These are phyloP conservation scores for Centaurea solstitialis DNA, from an alignment of 129 eudicot species.

Conservation along the genomic window DNA sequence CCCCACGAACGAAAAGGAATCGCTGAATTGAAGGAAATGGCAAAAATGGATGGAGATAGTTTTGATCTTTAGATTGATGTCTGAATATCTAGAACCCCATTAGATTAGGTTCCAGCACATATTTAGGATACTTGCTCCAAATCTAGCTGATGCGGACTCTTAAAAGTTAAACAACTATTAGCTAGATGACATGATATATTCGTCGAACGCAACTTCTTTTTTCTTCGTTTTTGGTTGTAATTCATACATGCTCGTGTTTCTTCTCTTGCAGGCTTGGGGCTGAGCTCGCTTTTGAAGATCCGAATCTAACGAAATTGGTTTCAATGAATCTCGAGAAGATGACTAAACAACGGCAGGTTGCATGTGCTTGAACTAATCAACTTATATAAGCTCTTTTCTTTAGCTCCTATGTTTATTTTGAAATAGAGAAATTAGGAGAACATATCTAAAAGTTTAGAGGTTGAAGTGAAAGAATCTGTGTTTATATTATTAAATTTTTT, in stretches of 20 bases:
- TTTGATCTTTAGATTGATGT: not conserved
- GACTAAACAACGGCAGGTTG: slow-evolving; percentile 55
- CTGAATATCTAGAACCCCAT: too few relatives aligned
- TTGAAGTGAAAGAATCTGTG: not conserved
- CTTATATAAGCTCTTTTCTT: not conserved
- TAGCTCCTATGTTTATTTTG: not conserved
- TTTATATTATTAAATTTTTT: too few relatives aligned
- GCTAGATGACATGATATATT: not conserved
- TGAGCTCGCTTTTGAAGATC: slow-evolving; percentile 89
- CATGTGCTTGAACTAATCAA: slow-evolving; percentile 40
- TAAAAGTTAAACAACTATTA: not conserved
- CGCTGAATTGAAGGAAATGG: not conserved
- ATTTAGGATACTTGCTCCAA: not conserved
- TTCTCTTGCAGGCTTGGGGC: slow-evolving; percentile 62
- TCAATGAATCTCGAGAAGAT: slow-evolving; percentile 77
- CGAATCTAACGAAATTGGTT: slow-evolving; percentile 71
- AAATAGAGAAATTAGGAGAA: too few relatives aligned
- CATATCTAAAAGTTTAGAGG: not conserved
- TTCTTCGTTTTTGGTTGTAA: not conserved
- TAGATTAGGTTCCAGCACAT: too few relatives aligned
- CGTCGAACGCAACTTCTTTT: too few relatives aligned
- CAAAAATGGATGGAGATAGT: slow-evolving; percentile 3
- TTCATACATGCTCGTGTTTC: not conserved
- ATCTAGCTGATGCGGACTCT: not conserved
- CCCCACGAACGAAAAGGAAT: slow-evolving; percentile 17